Evolutionary conservation across 257 asterid species (phyloP).

Genomic region (Ilex asprella): DNA sequence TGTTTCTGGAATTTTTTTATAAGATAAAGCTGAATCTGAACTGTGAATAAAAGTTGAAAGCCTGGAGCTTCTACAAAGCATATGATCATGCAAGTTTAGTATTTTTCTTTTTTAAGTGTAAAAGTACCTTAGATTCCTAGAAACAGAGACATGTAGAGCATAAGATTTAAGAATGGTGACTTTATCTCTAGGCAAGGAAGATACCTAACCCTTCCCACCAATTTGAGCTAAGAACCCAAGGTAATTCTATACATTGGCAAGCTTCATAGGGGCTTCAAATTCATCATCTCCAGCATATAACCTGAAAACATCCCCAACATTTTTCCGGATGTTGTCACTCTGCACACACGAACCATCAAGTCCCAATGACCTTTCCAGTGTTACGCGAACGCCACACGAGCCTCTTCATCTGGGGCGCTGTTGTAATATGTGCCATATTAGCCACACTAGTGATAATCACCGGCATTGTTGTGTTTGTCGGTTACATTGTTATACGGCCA

Average conservation of each 20-base stretch:
- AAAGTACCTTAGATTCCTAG: not conserved
- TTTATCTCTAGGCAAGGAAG: not conserved
- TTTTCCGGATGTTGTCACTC: constrained; percentile 12
- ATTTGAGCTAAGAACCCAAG: constrained; percentile 36
- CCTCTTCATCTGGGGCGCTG: constrained; percentile 61
- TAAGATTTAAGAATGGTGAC: not conserved
- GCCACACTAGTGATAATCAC: constrained; percentile 54
- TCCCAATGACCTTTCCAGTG: constrained; percentile 51
- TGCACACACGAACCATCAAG: constrained; percentile 2
- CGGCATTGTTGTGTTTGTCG: constrained; percentile 52
- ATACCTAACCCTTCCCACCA: constrained; percentile 47
- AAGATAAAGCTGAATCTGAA: too few relatives aligned
- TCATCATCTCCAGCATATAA: constrained; percentile 2
- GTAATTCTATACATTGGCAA: not conserved
- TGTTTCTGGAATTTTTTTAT: too few relatives aligned
- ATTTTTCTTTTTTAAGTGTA: not conserved
- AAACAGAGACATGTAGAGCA: not conserved
- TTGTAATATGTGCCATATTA: constrained; percentile 54
- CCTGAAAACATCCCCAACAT: constrained; percentile 18
- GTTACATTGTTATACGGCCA: constrained; percentile 57
- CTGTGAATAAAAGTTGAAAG: too few relatives aligned
- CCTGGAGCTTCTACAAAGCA: too few relatives aligned
- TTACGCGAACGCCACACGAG: constrained; percentile 41
- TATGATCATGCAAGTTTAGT: not conserved
- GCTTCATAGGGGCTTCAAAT: constrained; percentile 6